A percentile compares a stretch with the other conserved stretches of the same genome.
Evolutionary conservation across 208 protist genomes (phyloP).

Genomic region (Balamuthia mandrillaris): DNA sequence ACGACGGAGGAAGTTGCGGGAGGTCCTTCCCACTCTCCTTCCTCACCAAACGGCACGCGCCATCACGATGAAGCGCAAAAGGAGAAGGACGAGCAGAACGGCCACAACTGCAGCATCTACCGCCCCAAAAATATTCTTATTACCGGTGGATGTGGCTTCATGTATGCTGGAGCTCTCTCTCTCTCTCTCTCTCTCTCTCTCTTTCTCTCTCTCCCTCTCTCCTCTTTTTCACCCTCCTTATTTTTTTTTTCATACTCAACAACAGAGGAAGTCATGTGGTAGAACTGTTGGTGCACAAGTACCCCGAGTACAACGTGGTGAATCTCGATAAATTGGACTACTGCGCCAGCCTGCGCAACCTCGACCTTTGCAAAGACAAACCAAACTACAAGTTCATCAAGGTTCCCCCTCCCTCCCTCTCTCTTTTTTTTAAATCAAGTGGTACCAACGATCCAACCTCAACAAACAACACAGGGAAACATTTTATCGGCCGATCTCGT

Average conservation of each 20-base stretch:
- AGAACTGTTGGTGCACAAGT: conserved; percentile 66
- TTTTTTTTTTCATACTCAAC: background rate
- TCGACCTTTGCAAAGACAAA: conserved; percentile 49
- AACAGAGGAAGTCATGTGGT: conserved; percentile 73
- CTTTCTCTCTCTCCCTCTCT: background rate
- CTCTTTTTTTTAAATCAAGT: no score
- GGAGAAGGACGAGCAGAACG: no score
- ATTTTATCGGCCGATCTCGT: conserved; percentile 75
- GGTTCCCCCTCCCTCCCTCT: no score
- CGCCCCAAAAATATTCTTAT: conserved; percentile 66
- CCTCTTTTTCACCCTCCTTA: no score
- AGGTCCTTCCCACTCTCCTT: no score
- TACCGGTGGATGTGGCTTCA: conserved; percentile 80
- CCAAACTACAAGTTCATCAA: conserved; percentile 80
- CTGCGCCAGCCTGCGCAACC: conserved; percentile 74
- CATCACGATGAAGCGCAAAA: no score
- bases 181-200: no score
- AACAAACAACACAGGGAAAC: conserved; percentile 67
- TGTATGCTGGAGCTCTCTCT: conserved; percentile 52
- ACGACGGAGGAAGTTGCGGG: no score
- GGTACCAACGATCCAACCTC: no score
- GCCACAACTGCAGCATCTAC: background rate
- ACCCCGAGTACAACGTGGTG: conserved; percentile 73
- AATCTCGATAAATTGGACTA: conserved; percentile 87
- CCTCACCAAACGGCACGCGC: no score